Percentiles rank a stretch among this genome's conserved stretches.
Conservation (phyloP, 331 rosid genomes). For the Cydonia oblonga region DNA sequence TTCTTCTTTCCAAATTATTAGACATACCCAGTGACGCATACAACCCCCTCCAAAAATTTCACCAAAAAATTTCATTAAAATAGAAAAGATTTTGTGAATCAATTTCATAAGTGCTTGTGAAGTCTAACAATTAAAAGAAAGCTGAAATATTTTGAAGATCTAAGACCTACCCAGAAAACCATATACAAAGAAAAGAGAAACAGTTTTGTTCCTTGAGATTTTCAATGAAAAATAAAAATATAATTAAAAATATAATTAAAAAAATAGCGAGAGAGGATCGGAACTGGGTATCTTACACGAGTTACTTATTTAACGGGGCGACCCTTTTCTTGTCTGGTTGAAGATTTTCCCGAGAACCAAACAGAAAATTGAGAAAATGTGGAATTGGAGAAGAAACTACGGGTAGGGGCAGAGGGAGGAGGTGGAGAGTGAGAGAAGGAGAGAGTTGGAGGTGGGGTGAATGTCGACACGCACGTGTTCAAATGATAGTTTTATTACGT, state of each 20-base stretch:
- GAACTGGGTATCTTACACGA: constrained; percentile 14
- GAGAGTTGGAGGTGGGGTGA: neutral
- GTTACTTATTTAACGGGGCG: neutral
- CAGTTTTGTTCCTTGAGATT: neutral
- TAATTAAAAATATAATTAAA: no score
- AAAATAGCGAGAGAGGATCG: neutral
- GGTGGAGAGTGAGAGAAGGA: neutral
- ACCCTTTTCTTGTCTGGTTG: constrained; percentile 2
- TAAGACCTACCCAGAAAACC: constrained; percentile 6
- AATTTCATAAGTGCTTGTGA: neutral
- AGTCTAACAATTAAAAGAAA: neutral
- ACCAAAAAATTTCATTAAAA: neutral
- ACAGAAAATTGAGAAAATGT: constrained; percentile 9
- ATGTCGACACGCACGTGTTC: constrained; percentile 40
- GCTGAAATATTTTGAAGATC: constrained; percentile 8
- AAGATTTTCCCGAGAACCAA: constrained; percentile 14
- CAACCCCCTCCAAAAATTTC: no score
- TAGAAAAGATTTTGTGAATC: neutral
- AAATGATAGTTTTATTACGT: constrained; percentile 8
- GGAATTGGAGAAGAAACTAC: neutral
- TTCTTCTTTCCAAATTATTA: neutral
- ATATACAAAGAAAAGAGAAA: constrained; percentile 2
- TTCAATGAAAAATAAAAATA: neutral
- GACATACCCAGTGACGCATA: neutral
- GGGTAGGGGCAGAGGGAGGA: neutral